phyloP scores from a whole-genome alignment of 176 grass and related monocot genomes.

The Ensete ventricosum region DNA sequence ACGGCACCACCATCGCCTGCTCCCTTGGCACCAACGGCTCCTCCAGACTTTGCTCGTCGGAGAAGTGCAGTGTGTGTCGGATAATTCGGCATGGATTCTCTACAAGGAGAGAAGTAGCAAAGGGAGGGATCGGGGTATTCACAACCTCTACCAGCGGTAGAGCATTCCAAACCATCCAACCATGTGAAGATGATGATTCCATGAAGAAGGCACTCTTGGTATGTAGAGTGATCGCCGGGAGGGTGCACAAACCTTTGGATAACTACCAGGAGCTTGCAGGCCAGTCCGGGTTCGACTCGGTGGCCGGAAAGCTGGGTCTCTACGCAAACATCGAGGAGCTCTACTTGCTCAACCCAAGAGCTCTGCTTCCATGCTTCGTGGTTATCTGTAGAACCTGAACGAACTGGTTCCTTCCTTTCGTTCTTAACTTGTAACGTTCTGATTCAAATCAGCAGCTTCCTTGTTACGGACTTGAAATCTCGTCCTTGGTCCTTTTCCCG shows the following conservation, averaged over 20 bases:
- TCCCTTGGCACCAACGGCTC: background rate
- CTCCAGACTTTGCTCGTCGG: slow-evolving; percentile 11
- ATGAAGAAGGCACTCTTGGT: slow-evolving; percentile 11
- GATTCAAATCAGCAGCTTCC: too few relatives aligned
- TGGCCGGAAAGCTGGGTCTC: slow-evolving; percentile 10
- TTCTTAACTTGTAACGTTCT: background rate
- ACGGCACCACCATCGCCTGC: slow-evolving; percentile 12
- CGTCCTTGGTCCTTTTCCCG: too few relatives aligned
- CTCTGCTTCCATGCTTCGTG: slow-evolving; percentile 12
- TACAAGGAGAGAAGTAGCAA: background rate
- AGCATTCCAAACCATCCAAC: background rate
- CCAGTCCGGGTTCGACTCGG: slow-evolving; percentile 6
- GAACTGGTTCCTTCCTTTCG: background rate
- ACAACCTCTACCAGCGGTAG: slow-evolving; percentile 11
- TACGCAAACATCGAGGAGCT: slow-evolving; percentile 21
- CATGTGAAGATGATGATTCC: background rate
- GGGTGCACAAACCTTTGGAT: slow-evolving; percentile 9
- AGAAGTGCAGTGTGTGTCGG: slow-evolving; percentile 11
- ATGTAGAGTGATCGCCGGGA: slow-evolving; percentile 10
- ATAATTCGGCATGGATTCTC: slow-evolving; percentile 13
- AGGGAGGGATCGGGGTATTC: slow-evolving; percentile 2
- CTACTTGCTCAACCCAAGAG: slow-evolving; percentile 16
- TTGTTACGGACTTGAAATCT: too few relatives aligned
- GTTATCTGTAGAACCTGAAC: slow-evolving; percentile 7
- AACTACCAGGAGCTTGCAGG: slow-evolving; percentile 14